Percentiles rank a stretch among this genome's conserved stretches.
Conservation (phyloP, 2,329 filamentous ascomycete species). For the Ophiostoma montium region DNA sequence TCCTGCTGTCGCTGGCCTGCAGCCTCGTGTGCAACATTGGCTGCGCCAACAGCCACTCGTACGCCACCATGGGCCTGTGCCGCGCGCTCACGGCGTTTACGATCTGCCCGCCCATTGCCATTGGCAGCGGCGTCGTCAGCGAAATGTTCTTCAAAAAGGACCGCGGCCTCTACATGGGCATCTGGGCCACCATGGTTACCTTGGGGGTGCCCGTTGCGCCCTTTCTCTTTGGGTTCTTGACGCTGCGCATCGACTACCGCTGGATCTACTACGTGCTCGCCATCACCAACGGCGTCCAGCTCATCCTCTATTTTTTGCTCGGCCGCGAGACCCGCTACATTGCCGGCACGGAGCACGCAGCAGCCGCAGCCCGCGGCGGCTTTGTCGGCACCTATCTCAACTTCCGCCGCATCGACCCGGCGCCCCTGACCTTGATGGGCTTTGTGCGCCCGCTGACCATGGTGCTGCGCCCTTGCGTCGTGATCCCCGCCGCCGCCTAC, state of each 20-base stretch:
- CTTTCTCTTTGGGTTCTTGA: constrained; percentile 29
- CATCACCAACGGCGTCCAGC: constrained; percentile 41
- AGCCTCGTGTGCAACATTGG: constrained; percentile 37
- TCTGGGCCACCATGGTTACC: constrained; percentile 32
- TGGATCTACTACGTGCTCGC: constrained; percentile 47
- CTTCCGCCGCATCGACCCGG: constrained; percentile 36
- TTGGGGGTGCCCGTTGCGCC: constrained; percentile 19
- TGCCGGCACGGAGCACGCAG: constrained; percentile 16
- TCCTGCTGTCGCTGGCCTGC: constrained; percentile 33
- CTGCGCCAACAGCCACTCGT: constrained; percentile 34
- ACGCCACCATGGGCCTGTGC: constrained; percentile 34
- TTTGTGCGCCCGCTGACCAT: constrained; percentile 35
- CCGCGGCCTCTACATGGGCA: constrained; percentile 38
- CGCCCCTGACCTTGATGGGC: constrained; percentile 31
- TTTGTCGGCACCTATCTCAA: constrained; percentile 31
- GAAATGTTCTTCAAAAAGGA: constrained; percentile 44
- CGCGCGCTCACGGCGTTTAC: constrained; percentile 39
- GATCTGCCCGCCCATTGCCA: constrained; percentile 35
- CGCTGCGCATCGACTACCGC: constrained; percentile 35
- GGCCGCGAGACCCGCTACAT: constrained; percentile 42
- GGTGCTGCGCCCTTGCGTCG: constrained; percentile 29
- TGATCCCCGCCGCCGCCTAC: constrained; percentile 38
- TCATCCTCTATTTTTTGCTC: constrained; percentile 40
- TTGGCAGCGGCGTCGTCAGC: constrained; percentile 43
- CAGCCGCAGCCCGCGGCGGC: not conserved